Conservation (phyloP, 805 yeast species). For the Metschnikowia lachancei region DNA sequence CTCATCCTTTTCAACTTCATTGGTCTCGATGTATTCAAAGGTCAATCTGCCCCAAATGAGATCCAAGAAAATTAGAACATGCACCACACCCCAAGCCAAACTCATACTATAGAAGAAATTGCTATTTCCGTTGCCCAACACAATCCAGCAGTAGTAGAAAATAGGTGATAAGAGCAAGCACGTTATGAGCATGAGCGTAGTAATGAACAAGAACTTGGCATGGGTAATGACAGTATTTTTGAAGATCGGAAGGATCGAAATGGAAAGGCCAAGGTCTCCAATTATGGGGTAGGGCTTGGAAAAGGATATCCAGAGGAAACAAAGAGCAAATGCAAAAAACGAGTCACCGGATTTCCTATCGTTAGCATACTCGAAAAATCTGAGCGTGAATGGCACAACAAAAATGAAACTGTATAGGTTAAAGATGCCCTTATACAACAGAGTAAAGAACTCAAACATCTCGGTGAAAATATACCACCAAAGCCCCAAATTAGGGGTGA, state of each 20-base stretch:
- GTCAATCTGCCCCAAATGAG: conserved; percentile 78
- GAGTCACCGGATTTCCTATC: conserved; percentile 43
- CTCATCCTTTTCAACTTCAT: conserved; percentile 34
- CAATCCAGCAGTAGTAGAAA: conserved; percentile 92
- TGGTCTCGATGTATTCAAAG: conserved; percentile 51
- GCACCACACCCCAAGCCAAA: conserved; percentile 69
- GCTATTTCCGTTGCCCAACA: conserved; percentile 90
- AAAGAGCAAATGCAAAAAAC: conserved; percentile 50
- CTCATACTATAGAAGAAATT: conserved; percentile 96
- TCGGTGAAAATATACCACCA: conserved; percentile 99
- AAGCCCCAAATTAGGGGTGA: conserved; percentile 86
- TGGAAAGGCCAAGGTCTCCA: conserved; percentile 60
- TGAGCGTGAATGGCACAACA: conserved; percentile 68
- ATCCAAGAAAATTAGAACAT: conserved; percentile 68
- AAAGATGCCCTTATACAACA: conserved; percentile 81
- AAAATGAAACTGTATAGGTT: conserved; percentile 68
- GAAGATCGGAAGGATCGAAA: conserved; percentile 42
- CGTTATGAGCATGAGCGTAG: conserved; percentile 46
- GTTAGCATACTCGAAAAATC: conserved; percentile 46
- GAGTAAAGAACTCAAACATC: conserved; percentile 84
- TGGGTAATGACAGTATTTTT: conserved; percentile 46
- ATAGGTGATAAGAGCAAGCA: conserved; percentile 75
- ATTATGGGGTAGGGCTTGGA: conserved; percentile 84
- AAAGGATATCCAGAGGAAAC: conserved; percentile 48
- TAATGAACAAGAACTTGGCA: conserved; percentile 45